Conservation (phyloP, 768 basidiomycete species). For the Mycena sanguinolenta region DNA sequence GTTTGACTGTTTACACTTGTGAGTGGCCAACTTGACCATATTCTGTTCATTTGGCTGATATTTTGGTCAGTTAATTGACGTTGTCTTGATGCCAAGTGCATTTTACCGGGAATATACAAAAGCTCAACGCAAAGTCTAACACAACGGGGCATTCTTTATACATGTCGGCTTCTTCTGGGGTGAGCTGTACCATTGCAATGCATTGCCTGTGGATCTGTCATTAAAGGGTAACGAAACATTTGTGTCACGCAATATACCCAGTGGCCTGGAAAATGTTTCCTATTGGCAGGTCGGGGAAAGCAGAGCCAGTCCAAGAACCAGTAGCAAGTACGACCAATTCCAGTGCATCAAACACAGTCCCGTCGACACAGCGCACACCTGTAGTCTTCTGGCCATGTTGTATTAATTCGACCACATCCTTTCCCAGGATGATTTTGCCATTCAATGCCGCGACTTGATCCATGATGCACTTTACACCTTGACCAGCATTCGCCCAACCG, state of each 20-base stretch:
- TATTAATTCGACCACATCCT: conserved; percentile 66
- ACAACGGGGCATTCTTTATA: conserved; percentile 79
- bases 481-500: conserved; percentile 88
- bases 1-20: conserved; percentile 47
- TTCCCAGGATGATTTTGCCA: conserved; percentile 70
- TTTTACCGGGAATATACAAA: conserved; percentile 88
- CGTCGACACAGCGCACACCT: conserved; percentile 76
- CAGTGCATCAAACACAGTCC: conserved; percentile 61
- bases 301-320: conserved; percentile 89
- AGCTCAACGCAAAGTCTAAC: conserved; percentile 78
- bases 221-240: conserved; percentile 7
- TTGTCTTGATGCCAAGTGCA: background rate
- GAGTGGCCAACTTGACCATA: conserved; percentile 84
- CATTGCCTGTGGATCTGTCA: conserved; percentile 68
- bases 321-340: conserved; percentile 77
- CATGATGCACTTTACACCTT: conserved; percentile 71
- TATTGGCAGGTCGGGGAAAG: conserved; percentile 73
- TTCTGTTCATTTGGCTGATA: conserved; percentile 75
- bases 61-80: background rate
- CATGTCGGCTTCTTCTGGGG: conserved; percentile 69
- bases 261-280: conserved; percentile 75
- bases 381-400: conserved; percentile 52
- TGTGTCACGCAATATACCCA: conserved; percentile 65
- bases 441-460: conserved; percentile 68
- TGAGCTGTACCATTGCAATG: conserved; percentile 82